A percentile compares a stretch with the other conserved stretches of the same genome.
These are phyloP conservation scores for Mariannaea elegans DNA, from an alignment of 2,329 filamentous ascomycete species.

Conservation along the genomic window DNA sequence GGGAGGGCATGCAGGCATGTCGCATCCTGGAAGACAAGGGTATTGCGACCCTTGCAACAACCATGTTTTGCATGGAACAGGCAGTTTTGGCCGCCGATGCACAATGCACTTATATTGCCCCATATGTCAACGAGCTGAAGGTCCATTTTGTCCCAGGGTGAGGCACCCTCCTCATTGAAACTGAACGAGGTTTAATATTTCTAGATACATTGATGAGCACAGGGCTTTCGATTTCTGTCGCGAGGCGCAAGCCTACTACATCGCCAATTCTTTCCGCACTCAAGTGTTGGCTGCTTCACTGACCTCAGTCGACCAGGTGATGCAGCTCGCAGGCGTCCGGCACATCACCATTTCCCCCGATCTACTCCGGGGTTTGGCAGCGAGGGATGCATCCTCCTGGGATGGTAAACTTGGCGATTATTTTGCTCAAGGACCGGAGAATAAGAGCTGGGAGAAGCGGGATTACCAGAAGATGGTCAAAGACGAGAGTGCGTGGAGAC, in stretches of 20 bases:
- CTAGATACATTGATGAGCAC: slow-evolving; percentile 57
- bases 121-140: slow-evolving; percentile 72
- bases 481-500: slow-evolving; percentile 58
- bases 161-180: slow-evolving; percentile 20
- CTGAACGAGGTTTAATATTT: neutral
- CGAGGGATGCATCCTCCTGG: slow-evolving; percentile 45
- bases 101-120: slow-evolving; percentile 69
- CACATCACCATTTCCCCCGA: slow-evolving; percentile 67
- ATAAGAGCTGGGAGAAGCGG: slow-evolving; percentile 37
- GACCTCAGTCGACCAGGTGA: slow-evolving; percentile 66
- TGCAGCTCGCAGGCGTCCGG: slow-evolving; percentile 64
- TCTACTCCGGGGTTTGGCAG: slow-evolving; percentile 58
- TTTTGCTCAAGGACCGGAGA: slow-evolving; percentile 42
- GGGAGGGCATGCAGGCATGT: slow-evolving; percentile 70
- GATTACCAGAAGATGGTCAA: slow-evolving; percentile 37
- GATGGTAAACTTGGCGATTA: slow-evolving; percentile 42
- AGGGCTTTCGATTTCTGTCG: slow-evolving; percentile 61
- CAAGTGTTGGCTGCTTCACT: slow-evolving; percentile 66
- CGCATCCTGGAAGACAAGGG: slow-evolving; percentile 59
- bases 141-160: slow-evolving; percentile 66
- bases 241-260: slow-evolving; percentile 62
- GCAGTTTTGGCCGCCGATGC: slow-evolving; percentile 65
- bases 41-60: slow-evolving; percentile 69
- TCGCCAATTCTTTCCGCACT: slow-evolving; percentile 51
- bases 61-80: slow-evolving; percentile 69